A percentile compares a stretch with the other conserved stretches of the same genome.
These are phyloP conservation scores for Trypanosoma boissoni DNA, from an alignment of 208 protist species.

Conservation along the genomic window DNA sequence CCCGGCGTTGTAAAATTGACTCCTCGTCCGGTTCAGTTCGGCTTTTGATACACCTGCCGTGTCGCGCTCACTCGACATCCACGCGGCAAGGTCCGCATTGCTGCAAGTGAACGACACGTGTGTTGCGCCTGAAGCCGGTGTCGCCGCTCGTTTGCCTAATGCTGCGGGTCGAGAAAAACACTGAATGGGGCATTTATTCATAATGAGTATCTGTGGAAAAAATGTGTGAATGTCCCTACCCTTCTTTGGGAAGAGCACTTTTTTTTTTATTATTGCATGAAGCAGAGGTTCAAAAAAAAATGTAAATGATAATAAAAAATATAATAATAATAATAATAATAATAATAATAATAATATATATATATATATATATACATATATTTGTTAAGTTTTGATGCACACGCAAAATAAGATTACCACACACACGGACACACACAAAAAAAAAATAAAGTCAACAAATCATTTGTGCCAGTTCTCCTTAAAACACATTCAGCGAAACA, in stretches of 20 bases:
- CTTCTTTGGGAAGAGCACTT: no score
- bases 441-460: background rate
- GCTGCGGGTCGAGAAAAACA: no score
- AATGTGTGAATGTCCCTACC: no score
- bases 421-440: background rate
- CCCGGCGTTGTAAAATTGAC: slow-evolving; percentile 35
- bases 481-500: no score
- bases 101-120: background rate
- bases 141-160: background rate
- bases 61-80: slow-evolving; percentile 14
- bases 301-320: background rate
- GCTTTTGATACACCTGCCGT: slow-evolving; percentile 9
- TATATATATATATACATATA: slow-evolving; percentile 5
- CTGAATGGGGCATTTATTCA: no score
- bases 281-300: background rate
- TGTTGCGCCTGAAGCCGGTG: background rate
- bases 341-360: background rate
- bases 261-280: background rate
- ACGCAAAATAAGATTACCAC: background rate
- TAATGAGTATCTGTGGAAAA: no score
- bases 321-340: background rate
- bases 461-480: no score
- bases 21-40: slow-evolving; percentile 4
- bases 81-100: slow-evolving; percentile 17
- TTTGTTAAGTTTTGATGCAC: background rate